phyloP scores from a whole-genome alignment of 352 stramenopile genomes.

The Globisporangium carolinianum region DNA sequence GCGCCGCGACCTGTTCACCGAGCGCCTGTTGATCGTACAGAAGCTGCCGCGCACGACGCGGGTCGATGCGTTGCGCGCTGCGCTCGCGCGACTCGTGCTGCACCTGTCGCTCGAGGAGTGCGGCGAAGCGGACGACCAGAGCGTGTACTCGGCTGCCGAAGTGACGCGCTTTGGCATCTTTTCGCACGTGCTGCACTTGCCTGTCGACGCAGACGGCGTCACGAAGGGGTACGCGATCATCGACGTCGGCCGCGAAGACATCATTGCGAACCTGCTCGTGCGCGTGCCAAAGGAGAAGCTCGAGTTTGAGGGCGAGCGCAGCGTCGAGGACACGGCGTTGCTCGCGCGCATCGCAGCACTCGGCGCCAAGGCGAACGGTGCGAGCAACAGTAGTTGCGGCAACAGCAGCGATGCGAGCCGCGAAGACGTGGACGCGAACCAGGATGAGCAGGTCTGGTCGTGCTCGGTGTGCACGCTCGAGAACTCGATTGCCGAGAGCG shows the following conservation, averaged over 20 bases:
- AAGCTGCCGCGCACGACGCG: constrained; percentile 55
- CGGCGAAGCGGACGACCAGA: constrained; percentile 71
- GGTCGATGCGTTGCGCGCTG: constrained; percentile 25
- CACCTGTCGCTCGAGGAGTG: constrained; percentile 68
- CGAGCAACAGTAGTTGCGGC: neutral
- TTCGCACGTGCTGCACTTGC: constrained; percentile 47
- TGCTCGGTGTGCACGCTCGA: constrained; percentile 67
- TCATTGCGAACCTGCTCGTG: constrained; percentile 40
- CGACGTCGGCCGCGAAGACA: constrained; percentile 60
- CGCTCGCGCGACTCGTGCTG: constrained; percentile 50
- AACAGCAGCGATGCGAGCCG: neutral
- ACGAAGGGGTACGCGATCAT: constrained; percentile 58
- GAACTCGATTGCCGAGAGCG: constrained; percentile 43
- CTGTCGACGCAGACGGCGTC: constrained; percentile 34
- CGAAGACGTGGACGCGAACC: neutral
- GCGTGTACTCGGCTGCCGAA: constrained; percentile 57
- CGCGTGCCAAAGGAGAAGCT: constrained; percentile 43
- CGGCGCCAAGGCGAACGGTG: neutral
- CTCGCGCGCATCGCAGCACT: constrained; percentile 24
- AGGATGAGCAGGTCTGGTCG: constrained; percentile 38
- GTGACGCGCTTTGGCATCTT: constrained; percentile 59
- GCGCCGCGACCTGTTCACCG: constrained; percentile 29
- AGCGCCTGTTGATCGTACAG: constrained; percentile 58
- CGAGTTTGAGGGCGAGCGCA: constrained; percentile 48
- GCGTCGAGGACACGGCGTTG: constrained; percentile 33